Conservation (phyloP, 495 filamentous ascomycete genomes). For the Tirmania nivea region DNA sequence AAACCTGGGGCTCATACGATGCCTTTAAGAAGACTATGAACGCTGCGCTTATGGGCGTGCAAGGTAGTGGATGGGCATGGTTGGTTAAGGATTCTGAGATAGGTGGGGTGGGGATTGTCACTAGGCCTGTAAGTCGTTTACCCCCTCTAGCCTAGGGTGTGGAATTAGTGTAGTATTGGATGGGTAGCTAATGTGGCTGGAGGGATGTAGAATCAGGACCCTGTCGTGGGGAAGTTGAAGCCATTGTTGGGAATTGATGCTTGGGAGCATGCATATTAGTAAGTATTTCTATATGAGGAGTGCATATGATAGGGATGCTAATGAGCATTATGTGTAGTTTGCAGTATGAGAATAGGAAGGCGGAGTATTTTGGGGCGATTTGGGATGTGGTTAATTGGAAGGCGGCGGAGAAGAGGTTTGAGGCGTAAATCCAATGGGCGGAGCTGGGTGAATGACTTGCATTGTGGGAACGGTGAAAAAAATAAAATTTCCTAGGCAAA, state of each 20-base stretch:
- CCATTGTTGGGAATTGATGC: conserved; percentile 88
- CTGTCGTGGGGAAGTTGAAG: conserved; percentile 65
- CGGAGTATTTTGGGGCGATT: conserved; percentile 87
- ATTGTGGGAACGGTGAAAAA: too few relatives aligned
- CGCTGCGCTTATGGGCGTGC: conserved; percentile 62
- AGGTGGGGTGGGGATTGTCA: conserved; percentile 52
- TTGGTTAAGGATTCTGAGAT: conserved; percentile 80
- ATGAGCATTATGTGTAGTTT: conserved; percentile 27
- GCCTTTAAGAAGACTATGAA: conserved; percentile 68
- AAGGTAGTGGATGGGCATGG: conserved; percentile 94
- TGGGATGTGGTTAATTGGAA: conserved; percentile 99
- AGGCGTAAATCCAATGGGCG: conserved; percentile 3
- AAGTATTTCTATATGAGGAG: conserved; percentile 17
- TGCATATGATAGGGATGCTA: too few relatives aligned
- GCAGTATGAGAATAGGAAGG: conserved; percentile 97
- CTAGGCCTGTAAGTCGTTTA: conserved; percentile 31
- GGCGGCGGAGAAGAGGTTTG: conserved; percentile 67
- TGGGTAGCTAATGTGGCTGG: background rate
- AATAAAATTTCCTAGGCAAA: too few relatives aligned
- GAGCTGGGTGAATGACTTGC: too few relatives aligned
- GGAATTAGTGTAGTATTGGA: background rate
- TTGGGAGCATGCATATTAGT: conserved; percentile 82
- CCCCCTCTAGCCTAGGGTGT: background rate
- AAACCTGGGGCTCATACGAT: conserved; percentile 54
- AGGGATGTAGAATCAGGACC: conserved; percentile 49